Conservation (phyloP, 1,284 basidiomycete species). For the Marasmius oreades region DNA sequence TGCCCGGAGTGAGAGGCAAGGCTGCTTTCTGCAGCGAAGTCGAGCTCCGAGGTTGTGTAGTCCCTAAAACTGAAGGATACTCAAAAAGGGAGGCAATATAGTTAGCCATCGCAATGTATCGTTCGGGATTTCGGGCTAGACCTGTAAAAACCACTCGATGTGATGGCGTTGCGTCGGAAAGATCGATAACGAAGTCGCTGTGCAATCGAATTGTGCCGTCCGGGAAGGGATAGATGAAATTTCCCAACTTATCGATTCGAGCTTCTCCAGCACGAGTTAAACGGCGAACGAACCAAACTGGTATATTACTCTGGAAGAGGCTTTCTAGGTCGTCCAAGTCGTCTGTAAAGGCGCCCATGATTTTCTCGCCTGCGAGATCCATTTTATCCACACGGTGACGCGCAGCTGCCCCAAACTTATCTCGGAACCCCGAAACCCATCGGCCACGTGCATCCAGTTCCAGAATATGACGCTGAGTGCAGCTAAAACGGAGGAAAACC, state of each 20-base stretch:
- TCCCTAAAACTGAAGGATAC: background rate
- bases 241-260: background rate
- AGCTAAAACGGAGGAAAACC: background rate
- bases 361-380: background rate
- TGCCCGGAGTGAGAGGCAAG: background rate
- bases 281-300: background rate
- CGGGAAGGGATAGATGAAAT: background rate
- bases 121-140: slow-evolving; percentile 1
- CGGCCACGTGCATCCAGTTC: background rate
- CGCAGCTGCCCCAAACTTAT: background rate
- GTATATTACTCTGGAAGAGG: background rate
- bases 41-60: background rate
- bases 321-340: background rate
- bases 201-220: background rate
- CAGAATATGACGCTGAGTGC: background rate
- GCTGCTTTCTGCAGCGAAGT: background rate
- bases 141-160: background rate
- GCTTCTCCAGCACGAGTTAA: background rate
- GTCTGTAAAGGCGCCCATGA: slow-evolving; percentile 3
- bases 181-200: background rate
- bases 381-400: background rate
- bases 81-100: background rate
- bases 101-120: background rate
- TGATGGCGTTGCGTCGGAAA: background rate
- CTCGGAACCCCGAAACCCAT: background rate